phyloP scores from a whole-genome alignment of 2,329 filamentous ascomycete species.

The Trichoderma semiorbis region DNA sequence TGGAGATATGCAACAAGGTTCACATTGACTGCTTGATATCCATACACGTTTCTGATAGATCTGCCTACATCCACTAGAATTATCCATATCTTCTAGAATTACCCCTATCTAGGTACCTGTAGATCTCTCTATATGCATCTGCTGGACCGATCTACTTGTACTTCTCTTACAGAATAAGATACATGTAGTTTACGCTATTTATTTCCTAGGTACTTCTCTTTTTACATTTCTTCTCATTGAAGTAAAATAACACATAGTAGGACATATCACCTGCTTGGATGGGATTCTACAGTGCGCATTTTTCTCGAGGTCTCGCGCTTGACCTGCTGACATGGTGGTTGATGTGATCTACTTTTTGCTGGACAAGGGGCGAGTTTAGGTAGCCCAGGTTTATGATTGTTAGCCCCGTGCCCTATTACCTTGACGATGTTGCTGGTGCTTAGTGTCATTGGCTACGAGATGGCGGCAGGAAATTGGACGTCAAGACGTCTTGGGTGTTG shows the following conservation, averaged over 20 bases:
- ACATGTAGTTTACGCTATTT: background rate
- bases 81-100: background rate
- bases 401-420: background rate
- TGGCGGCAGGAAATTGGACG: background rate
- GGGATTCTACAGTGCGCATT: background rate
- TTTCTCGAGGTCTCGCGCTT: background rate
- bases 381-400: background rate
- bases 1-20: background rate
- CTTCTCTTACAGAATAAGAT: background rate
- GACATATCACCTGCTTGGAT: background rate
- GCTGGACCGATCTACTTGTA: background rate
- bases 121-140: background rate
- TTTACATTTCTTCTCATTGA: background rate
- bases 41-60: background rate
- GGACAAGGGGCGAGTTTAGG: background rate
- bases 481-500: background rate
- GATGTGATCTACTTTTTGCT: background rate
- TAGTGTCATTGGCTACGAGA: background rate
- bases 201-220: background rate
- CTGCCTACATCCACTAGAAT: background rate
- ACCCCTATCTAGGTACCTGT: background rate
- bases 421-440: background rate
- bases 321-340: background rate
- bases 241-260: background rate
- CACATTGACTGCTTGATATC: background rate